Conservation (phyloP, 306 rosid genomes). For the Begonia peltatifolia region DNA sequence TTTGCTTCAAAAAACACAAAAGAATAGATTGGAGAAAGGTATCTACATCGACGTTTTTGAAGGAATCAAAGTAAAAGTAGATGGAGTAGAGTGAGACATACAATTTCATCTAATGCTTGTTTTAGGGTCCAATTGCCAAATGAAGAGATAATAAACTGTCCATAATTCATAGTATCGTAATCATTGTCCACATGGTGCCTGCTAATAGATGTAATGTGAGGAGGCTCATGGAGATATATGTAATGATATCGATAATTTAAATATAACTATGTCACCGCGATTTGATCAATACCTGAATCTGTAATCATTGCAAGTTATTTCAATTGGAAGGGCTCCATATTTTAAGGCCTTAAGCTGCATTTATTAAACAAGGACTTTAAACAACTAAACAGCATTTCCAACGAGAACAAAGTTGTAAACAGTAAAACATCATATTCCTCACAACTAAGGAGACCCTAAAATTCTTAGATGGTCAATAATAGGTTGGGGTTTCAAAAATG, state of each 20-base stretch:
- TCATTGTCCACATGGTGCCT: constrained; percentile 37
- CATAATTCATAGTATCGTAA: constrained; percentile 29
- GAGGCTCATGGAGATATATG: no score
- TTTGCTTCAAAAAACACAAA: no score
- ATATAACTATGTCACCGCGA: no score
- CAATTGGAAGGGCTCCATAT: constrained; percentile 79
- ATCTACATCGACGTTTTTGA: no score
- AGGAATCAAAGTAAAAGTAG: no score
- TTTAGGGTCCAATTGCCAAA: constrained; percentile 40
- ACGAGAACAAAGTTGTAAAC: neutral
- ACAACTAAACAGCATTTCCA: neutral
- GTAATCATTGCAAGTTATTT: constrained; percentile 17
- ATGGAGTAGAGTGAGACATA: constrained; percentile 15
- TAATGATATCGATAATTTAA: no score
- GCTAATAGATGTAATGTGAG: constrained; percentile 2
- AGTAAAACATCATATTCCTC: no score
- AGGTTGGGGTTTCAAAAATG: no score
- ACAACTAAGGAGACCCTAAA: no score
- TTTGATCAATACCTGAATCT: constrained; percentile 27
- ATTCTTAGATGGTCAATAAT: no score
- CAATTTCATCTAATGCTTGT: constrained; percentile 64
- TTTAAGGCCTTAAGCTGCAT: constrained; percentile 62
- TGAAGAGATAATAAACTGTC: constrained; percentile 43
- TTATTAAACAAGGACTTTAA: constrained; percentile 10
- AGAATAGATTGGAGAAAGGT: no score